These are phyloP conservation scores for Dioscorea zingiberensis DNA, from an alignment of 106 monocot genomes.

Conservation along the genomic window DNA sequence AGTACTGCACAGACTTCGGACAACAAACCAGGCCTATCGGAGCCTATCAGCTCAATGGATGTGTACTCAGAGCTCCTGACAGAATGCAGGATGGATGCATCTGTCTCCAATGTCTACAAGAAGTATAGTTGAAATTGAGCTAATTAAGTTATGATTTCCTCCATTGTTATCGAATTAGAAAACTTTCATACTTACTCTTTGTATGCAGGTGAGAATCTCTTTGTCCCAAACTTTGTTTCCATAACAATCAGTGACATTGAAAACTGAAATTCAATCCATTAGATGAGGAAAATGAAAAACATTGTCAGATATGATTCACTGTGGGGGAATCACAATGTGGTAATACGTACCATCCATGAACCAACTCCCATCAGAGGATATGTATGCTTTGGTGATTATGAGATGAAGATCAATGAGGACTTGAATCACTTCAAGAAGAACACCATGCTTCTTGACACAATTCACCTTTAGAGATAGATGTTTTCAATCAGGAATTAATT, in stretches of 20 bases:
- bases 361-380: constrained; percentile 61
- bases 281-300: too few relatives aligned
- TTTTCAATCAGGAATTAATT: neutral
- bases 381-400: constrained; percentile 51
- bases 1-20: constrained; percentile 53
- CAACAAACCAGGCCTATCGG: constrained; percentile 52
- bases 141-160: too few relatives aligned
- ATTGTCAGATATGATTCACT: too few relatives aligned
- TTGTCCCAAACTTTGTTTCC: constrained; percentile 50
- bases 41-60: constrained; percentile 46
- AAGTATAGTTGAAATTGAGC: too few relatives aligned
- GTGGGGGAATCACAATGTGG: too few relatives aligned
- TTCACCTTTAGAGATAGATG: constrained; percentile 29
- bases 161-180: too few relatives aligned
- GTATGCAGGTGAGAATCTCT: constrained; percentile 19
- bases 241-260: constrained; percentile 47
- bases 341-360: constrained; percentile 67
- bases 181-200: constrained; percentile 11
- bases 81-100: neutral
- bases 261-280: constrained; percentile 24
- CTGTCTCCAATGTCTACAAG: constrained; percentile 12
- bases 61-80: constrained; percentile 18
- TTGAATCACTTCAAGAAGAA: constrained; percentile 58
- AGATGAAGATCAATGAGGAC: constrained; percentile 56
- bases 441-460: constrained; percentile 43